phyloP scores from a whole-genome alignment of 352 stramenopile genomes.

The Pythium pyrilobum region DNA sequence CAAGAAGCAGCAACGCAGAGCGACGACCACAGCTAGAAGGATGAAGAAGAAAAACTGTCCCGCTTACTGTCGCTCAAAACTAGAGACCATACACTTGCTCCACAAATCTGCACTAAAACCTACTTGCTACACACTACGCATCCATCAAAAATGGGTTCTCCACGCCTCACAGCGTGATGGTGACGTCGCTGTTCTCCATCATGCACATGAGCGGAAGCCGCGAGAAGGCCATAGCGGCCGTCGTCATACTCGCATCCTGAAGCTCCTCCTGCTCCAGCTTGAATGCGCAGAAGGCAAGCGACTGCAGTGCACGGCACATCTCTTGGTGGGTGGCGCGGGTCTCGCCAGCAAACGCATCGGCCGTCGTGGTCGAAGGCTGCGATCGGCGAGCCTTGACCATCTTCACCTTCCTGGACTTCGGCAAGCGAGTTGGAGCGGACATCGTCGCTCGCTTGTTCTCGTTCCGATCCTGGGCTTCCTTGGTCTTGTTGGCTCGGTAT shows the following conservation, averaged over 20 bases:
- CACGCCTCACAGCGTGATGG: conserved; percentile 6
- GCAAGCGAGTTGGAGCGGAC: background rate
- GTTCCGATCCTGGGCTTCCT: conserved; percentile 9
- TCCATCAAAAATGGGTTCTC: background rate
- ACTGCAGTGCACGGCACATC: conserved; percentile 12
- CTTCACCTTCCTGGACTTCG: background rate
- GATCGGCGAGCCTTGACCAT: too few relatives aligned
- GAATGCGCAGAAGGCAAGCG: conserved; percentile 19
- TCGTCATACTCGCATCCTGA: conserved; percentile 1
- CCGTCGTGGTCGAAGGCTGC: too few relatives aligned
- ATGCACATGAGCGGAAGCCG: conserved; percentile 19
- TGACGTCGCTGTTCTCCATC: conserved; percentile 19
- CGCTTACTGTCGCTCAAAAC: too few relatives aligned
- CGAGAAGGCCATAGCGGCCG: conserved; percentile 18
- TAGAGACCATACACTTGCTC: too few relatives aligned
- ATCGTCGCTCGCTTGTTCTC: background rate
- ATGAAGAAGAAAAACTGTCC: too few relatives aligned
- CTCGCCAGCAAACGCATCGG: conserved; percentile 1
- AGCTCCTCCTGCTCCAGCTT: conserved; percentile 16
- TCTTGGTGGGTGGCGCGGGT: background rate
- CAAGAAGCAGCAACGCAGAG: too few relatives aligned
- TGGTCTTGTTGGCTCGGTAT: conserved; percentile 32
- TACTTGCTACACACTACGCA: background rate
- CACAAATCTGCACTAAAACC: background rate
- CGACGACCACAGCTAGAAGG: too few relatives aligned